Percentiles rank a stretch among this genome's conserved stretches.
Evolutionary conservation across 1,284 basidiomycete genomes (phyloP).

Genomic region (Cryptococcus maquisensis): DNA sequence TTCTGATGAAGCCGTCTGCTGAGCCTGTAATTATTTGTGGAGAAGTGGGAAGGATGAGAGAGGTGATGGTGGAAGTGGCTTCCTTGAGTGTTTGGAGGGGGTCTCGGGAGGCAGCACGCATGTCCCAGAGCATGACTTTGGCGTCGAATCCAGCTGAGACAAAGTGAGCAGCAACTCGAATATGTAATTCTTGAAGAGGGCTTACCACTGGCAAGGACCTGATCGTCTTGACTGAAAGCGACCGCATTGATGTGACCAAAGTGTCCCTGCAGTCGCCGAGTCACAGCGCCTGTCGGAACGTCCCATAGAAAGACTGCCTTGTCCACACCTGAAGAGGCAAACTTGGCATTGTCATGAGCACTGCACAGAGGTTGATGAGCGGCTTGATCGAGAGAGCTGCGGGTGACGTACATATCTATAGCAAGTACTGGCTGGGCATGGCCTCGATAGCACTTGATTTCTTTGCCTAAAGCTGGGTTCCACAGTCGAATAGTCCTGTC

Average conservation of each 20-base stretch:
- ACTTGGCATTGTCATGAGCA: constrained; percentile 85
- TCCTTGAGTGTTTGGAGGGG: constrained; percentile 91
- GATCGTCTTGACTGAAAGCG: constrained; percentile 74
- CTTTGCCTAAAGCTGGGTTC: constrained; percentile 77
- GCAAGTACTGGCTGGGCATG: constrained; percentile 94
- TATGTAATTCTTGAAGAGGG: constrained; percentile 8
- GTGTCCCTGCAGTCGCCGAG: constrained; percentile 78
- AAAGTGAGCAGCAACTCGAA: not conserved
- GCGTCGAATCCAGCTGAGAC: constrained; percentile 58
- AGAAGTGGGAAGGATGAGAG: constrained; percentile 59
- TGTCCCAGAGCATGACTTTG: constrained; percentile 82
- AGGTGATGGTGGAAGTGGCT: constrained; percentile 82
- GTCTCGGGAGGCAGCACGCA: constrained; percentile 70
- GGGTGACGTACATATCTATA: constrained; percentile 67
- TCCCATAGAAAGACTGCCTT: constrained; percentile 93
- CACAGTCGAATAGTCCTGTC: constrained; percentile 86
- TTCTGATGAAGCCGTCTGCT: constrained; percentile 84
- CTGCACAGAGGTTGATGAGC: constrained; percentile 51
- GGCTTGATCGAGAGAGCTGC: not conserved
- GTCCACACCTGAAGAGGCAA: constrained; percentile 91
- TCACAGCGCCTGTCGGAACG: constrained; percentile 77
- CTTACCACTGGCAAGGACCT: constrained; percentile 77
- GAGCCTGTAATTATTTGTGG: constrained; percentile 73
- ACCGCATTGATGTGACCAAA: constrained; percentile 85
- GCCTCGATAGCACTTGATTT: constrained; percentile 83